phyloP scores from a whole-genome alignment of 768 basidiomycete species.

The Collybiopsis luxurians region DNA sequence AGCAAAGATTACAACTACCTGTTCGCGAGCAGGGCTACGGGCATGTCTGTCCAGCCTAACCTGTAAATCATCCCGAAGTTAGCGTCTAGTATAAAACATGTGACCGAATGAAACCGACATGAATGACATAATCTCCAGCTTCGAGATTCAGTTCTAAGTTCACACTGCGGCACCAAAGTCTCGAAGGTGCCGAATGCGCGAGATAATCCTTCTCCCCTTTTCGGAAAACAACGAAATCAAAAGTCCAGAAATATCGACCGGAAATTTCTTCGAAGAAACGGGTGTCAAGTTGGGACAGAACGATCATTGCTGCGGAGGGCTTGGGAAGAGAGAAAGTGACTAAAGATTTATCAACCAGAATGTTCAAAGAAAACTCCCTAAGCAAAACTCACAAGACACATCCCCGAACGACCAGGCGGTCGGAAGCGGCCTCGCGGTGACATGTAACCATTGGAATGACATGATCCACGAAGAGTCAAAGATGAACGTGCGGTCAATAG shows the following conservation, averaged over 20 bases:
- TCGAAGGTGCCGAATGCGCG: constrained; percentile 28
- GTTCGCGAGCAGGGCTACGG: neutral
- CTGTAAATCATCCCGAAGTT: neutral
- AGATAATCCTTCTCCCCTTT: constrained; percentile 34
- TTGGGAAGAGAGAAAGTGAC: constrained; percentile 41
- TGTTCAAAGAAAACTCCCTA: neutral
- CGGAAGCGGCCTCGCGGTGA: constrained; percentile 38
- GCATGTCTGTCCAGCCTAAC: constrained; percentile 15
- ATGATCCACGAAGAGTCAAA: constrained; percentile 48
- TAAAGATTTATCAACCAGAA: constrained; percentile 13
- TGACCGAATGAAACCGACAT: constrained; percentile 21
- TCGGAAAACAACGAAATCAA: constrained; percentile 47
- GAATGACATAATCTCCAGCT: constrained; percentile 40
- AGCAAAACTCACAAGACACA: constrained; percentile 31
- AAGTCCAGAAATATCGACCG: constrained; percentile 34
- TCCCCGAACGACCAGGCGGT: constrained; percentile 55
- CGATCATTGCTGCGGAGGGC: constrained; percentile 39
- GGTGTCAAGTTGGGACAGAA: constrained; percentile 43
- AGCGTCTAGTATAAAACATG: neutral
- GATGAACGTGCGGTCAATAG: constrained; percentile 43
- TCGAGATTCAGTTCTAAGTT: constrained; percentile 37
- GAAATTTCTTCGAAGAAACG: constrained; percentile 42
- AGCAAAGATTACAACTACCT: neutral
- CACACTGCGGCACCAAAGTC: constrained; percentile 32
- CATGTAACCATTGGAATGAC: constrained; percentile 48